Conservation (phyloP, 192 early-diverging fungal genomes). For the Rhizoclosmatium sp. region DNA sequence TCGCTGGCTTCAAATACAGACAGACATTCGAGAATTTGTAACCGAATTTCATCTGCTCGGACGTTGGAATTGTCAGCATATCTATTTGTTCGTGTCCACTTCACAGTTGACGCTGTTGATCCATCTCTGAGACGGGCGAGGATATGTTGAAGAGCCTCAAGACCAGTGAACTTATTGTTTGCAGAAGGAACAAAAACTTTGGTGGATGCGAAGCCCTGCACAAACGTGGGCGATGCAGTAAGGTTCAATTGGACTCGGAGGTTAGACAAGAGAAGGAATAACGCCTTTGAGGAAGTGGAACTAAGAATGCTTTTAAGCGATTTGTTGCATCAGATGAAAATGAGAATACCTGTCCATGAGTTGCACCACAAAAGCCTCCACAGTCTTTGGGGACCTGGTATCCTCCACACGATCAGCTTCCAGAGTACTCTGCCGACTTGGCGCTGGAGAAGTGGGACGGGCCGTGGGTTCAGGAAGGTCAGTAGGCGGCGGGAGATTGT, state of each 20-base stretch:
- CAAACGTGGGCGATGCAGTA: not conserved
- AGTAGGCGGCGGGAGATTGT: not conserved
- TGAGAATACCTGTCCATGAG: constrained; percentile 10
- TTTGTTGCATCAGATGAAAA: not conserved
- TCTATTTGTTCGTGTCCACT: not conserved
- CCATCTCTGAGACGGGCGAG: not conserved
- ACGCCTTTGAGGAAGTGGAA: not conserved
- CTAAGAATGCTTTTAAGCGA: not conserved
- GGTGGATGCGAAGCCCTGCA: not conserved
- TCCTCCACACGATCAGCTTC: not conserved
- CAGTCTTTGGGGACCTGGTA: constrained; percentile 9
- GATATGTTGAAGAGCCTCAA: constrained; percentile 26
- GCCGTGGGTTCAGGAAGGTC: not conserved
- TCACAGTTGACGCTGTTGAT: not conserved
- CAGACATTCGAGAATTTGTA: constrained; percentile 34
- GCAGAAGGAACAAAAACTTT: not conserved
- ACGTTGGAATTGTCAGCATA: constrained; percentile 19
- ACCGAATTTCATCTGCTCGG: constrained; percentile 32
- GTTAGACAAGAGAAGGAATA: not conserved
- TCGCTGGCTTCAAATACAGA: not conserved
- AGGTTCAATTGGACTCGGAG: constrained; percentile 28
- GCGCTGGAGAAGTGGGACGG: not conserved
- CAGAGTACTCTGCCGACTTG: not conserved
- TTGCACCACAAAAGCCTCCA: not conserved
- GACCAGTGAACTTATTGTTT: not conserved